Conservation (phyloP, 306 rosid species). For the Vicia faba region DNA sequence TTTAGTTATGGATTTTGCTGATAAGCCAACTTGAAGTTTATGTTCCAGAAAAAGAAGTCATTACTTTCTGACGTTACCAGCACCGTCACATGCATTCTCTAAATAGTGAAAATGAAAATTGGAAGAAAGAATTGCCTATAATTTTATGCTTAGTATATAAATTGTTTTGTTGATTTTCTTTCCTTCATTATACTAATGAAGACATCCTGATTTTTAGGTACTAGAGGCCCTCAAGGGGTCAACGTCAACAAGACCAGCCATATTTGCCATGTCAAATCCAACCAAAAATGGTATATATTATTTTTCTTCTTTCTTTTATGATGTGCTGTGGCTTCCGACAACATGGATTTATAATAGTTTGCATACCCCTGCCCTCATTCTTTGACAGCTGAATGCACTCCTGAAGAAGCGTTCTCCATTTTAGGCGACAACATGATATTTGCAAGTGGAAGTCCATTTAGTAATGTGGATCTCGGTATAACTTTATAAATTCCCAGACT, state of each 20-base stretch:
- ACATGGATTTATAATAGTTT: slow-evolving; percentile 30
- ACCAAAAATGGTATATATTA: slow-evolving; percentile 76
- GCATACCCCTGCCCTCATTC: slow-evolving; percentile 27
- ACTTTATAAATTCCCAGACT: slow-evolving; percentile 22
- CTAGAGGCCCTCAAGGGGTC: slow-evolving; percentile 89
- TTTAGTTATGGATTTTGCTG: too few relatives aligned
- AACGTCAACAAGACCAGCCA: slow-evolving; percentile 97
- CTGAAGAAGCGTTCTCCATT: slow-evolving; percentile 88
- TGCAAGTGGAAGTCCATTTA: slow-evolving; percentile 99
- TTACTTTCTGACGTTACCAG: slow-evolving; percentile 10
- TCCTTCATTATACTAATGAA: slow-evolving; percentile 35
- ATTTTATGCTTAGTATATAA: not conserved
- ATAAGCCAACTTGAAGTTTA: too few relatives aligned
- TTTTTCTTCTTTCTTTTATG: slow-evolving; percentile 3
- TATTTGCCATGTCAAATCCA: slow-evolving; percentile 99
- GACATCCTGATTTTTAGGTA: slow-evolving; percentile 56
- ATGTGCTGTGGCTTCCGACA: slow-evolving; percentile 3
- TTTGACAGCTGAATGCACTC: slow-evolving; percentile 92
- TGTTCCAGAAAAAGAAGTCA: not conserved
- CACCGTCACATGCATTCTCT: slow-evolving; percentile 1
- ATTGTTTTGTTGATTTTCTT: slow-evolving; percentile 1
- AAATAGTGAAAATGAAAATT: slow-evolving; percentile 12
- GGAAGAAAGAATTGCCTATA: not conserved
- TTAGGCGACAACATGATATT: slow-evolving; percentile 87
- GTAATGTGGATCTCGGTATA: slow-evolving; percentile 83